Conservation (phyloP, 1,284 basidiomycete species). For the Melampsora abietis-canadensis region DNA sequence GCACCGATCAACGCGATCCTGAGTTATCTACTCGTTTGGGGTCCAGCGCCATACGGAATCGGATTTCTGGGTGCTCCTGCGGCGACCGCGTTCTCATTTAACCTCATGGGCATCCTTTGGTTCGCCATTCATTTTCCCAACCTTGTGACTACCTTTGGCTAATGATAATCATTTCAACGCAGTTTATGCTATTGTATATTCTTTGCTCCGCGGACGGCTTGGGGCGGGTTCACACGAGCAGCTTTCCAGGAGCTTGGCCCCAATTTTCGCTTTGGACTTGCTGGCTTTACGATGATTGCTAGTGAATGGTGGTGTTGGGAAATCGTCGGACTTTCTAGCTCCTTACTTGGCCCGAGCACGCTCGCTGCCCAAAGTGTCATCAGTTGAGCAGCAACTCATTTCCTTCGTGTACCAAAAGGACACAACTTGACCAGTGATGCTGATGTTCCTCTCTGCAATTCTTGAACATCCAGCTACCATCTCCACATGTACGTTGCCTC, state of each 20-base stretch:
- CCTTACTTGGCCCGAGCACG: conserved; percentile 54
- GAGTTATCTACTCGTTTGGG: conserved; percentile 87
- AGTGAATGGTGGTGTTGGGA: conserved; percentile 94
- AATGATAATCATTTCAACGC: conserved; percentile 56
- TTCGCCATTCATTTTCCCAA: conserved; percentile 28
- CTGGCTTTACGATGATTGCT: conserved; percentile 62
- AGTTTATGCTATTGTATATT: conserved; percentile 67
- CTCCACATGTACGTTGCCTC: conserved; percentile 5
- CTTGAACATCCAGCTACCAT: conserved; percentile 2
- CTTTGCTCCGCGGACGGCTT: conserved; percentile 72
- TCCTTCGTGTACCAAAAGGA: not conserved
- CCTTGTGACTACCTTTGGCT: conserved; percentile 15
- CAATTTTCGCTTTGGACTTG: conserved; percentile 69
- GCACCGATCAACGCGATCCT: conserved; percentile 81
- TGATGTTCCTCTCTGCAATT: not conserved
- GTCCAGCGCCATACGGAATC: conserved; percentile 68
- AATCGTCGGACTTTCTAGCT: conserved; percentile 57
- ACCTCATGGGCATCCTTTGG: conserved; percentile 63
- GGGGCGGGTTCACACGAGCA: conserved; percentile 70
- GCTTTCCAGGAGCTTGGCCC: conserved; percentile 70
- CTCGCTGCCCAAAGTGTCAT: conserved; percentile 60
- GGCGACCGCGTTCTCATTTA: conserved; percentile 82
- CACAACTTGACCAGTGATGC: conserved; percentile 57
- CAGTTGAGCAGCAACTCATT: conserved; percentile 60
- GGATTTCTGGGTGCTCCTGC: conserved; percentile 92